Percentiles rank a stretch among this genome's conserved stretches.
Evolutionary conservation across 2,329 filamentous ascomycete genomes (phyloP).

Genomic region (Colletotrichum coccodes): DNA sequence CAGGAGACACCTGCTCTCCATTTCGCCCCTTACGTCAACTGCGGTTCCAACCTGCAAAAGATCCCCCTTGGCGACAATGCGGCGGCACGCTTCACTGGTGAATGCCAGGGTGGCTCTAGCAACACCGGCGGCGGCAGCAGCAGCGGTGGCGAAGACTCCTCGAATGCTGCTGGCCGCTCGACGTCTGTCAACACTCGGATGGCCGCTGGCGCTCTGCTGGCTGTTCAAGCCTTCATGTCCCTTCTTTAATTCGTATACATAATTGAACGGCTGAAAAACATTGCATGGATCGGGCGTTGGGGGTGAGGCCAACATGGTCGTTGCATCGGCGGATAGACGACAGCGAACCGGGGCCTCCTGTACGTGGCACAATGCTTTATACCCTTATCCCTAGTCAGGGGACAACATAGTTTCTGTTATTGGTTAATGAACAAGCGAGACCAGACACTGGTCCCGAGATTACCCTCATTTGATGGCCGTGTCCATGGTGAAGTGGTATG

Average conservation of each 20-base stretch:
- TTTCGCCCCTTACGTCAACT: constrained; percentile 39
- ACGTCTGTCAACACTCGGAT: constrained; percentile 15
- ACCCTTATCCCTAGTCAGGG: constrained; percentile 20
- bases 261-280: constrained; percentile 17
- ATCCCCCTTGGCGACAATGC: constrained; percentile 37
- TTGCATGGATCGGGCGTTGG: constrained; percentile 27
- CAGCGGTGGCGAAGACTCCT: neutral
- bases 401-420: constrained; percentile 23
- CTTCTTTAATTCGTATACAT: constrained; percentile 17
- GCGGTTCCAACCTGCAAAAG: constrained; percentile 37
- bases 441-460: neutral
- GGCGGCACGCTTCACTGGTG: constrained; percentile 35
- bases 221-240: constrained; percentile 22
- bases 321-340: constrained; percentile 15
- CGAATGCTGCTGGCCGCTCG: constrained; percentile 25
- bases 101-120: constrained; percentile 31
- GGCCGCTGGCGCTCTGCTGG: constrained; percentile 13
- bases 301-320: constrained; percentile 8
- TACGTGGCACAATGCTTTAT: constrained; percentile 23
- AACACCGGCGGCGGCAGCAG: constrained; percentile 1
- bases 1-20: constrained; percentile 39
- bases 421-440: neutral
- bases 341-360: constrained; percentile 5
- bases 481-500: neutral
- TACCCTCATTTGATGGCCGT: neutral